Conservation (phyloP, 257 asterid genomes). For the Plantago ovata region DNA sequence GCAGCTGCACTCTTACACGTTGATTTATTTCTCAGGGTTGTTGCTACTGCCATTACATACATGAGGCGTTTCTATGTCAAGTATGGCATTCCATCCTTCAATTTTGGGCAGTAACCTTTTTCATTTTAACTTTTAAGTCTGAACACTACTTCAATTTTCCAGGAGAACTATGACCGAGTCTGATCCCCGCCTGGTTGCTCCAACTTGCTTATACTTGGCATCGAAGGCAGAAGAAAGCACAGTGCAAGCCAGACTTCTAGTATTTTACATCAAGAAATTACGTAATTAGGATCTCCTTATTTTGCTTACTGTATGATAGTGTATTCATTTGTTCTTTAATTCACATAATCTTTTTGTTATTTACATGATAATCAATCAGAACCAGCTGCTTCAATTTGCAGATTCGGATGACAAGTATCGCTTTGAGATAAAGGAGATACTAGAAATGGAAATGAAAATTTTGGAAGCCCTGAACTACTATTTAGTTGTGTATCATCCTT, state of each 20-base stretch:
- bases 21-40: slow-evolving; percentile 71
- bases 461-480: slow-evolving; percentile 93
- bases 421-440: slow-evolving; percentile 82
- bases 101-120: background rate
- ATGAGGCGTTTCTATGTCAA: slow-evolving; percentile 91
- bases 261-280: slow-evolving; percentile 76
- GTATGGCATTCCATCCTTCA: slow-evolving; percentile 26
- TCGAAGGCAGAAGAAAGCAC: slow-evolving; percentile 98
- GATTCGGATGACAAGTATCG: slow-evolving; percentile 74
- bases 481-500: slow-evolving; percentile 89
- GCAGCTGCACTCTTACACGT: slow-evolving; percentile 17
- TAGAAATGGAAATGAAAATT: slow-evolving; percentile 97
- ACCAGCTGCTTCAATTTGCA: slow-evolving; percentile 35
- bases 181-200: slow-evolving; percentile 94
- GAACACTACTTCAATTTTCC: slow-evolving; percentile 17
- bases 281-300: slow-evolving; percentile 34
- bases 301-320: background rate
- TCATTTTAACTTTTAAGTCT: background rate
- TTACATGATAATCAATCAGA: slow-evolving; percentile 14
- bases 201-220: slow-evolving; percentile 93
- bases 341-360: slow-evolving; percentile 1
- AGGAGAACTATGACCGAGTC: slow-evolving; percentile 87
- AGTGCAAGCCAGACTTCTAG: slow-evolving; percentile 83
- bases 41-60: slow-evolving; percentile 88
- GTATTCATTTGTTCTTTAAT: background rate